Conservation (phyloP, 805 yeast genomes). For the Pichia phayaonensis region DNA sequence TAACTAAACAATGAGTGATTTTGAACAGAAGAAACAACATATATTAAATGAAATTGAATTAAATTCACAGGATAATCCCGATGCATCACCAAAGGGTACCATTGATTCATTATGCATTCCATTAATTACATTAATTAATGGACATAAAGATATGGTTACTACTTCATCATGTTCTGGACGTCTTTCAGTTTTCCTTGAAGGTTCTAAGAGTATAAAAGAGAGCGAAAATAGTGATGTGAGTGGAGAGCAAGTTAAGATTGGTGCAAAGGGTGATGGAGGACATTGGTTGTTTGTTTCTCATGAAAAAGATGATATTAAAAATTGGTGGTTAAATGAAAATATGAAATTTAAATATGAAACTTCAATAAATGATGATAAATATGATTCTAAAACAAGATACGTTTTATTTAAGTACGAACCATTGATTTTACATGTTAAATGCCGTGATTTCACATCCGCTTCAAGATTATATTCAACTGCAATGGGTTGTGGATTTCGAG, state of each 20-base stretch:
- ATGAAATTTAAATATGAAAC: constrained; percentile 17
- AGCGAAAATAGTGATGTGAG: constrained; percentile 4
- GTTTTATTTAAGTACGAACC: constrained; percentile 80
- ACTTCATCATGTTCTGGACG: constrained; percentile 88
- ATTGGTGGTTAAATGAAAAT: constrained; percentile 37
- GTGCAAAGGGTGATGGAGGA: constrained; percentile 84
- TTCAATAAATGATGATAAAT: neutral
- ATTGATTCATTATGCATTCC: constrained; percentile 73
- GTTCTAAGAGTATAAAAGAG: constrained; percentile 36
- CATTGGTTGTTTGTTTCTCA: constrained; percentile 79
- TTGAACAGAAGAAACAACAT: constrained; percentile 56
- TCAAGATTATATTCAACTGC: constrained; percentile 58
- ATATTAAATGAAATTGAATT: constrained; percentile 46
- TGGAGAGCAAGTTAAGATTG: constrained; percentile 36
- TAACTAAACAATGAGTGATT: constrained; percentile 34
- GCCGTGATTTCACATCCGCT: constrained; percentile 55
- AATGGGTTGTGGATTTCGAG: constrained; percentile 81
- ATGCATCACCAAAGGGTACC: constrained; percentile 82
- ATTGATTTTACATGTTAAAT: constrained; percentile 74
- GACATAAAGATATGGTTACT: constrained; percentile 62
- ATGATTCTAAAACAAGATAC: constrained; percentile 35
- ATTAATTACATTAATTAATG: constrained; percentile 59
- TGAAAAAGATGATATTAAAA: constrained; percentile 37
- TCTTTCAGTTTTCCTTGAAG: constrained; percentile 75
- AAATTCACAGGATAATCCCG: constrained; percentile 39